These are phyloP conservation scores for Daldinia vernicosa DNA, from an alignment of 495 filamentous ascomycete genomes.

Conservation along the genomic window DNA sequence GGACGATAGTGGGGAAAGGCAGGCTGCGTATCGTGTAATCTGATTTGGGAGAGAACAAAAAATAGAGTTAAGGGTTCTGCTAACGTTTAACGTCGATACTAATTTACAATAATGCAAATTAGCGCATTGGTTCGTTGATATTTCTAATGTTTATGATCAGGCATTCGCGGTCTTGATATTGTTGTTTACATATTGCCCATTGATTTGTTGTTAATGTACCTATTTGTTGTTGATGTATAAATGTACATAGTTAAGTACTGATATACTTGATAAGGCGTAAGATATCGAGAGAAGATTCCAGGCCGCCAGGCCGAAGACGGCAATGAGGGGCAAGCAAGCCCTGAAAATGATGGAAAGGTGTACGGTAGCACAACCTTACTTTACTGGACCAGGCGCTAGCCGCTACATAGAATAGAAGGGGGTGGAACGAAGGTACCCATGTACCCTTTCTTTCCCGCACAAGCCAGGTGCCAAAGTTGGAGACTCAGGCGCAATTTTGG, in stretches of 20 bases:
- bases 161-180: not conserved
- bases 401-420: no score
- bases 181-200: not conserved
- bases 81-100: not conserved
- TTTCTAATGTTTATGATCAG: not conserved
- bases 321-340: constrained; percentile 41
- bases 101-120: not conserved
- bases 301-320: constrained; percentile 45
- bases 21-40: constrained; percentile 24
- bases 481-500: constrained; percentile 41
- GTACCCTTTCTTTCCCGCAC: constrained; percentile 31
- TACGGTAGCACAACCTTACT: constrained; percentile 6
- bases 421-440: constrained; percentile 11
- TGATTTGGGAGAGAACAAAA: constrained; percentile 2
- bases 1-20: constrained; percentile 40
- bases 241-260: not conserved
- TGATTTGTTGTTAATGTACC: not conserved
- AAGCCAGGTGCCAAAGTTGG: constrained; percentile 40
- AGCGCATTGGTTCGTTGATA: not conserved
- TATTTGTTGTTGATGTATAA: no score
- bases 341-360: constrained; percentile 24
- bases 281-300: constrained; percentile 43
- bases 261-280: constrained; percentile 21
- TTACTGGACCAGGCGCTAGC: constrained; percentile 12
- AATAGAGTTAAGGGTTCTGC: not conserved